A percentile compares a stretch with the other conserved stretches of the same genome.
Conservation (phyloP, 1,284 basidiomycete genomes). For the Cryptococcus depauperatus region DNA sequence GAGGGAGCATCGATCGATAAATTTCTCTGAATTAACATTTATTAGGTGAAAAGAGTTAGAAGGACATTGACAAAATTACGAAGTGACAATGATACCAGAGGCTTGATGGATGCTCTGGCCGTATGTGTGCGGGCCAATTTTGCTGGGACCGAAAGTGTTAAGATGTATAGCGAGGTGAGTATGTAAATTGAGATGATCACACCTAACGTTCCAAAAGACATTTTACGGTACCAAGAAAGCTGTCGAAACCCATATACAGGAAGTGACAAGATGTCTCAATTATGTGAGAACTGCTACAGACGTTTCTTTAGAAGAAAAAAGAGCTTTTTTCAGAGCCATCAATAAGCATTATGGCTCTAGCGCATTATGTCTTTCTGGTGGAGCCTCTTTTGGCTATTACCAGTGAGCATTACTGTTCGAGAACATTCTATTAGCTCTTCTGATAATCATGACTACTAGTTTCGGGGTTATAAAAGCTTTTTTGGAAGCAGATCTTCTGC, state of each 20-base stretch:
- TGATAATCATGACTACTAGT: slow-evolving; percentile 14
- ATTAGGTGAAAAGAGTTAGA: slow-evolving; percentile 35
- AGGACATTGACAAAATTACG: slow-evolving; percentile 33
- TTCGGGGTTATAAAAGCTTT: slow-evolving; percentile 88
- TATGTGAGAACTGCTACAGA: slow-evolving; percentile 66
- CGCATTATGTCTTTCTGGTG: slow-evolving; percentile 88
- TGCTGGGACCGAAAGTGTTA: slow-evolving; percentile 83
- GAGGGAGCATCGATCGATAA: too few species aligned
- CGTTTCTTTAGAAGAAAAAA: slow-evolving; percentile 79
- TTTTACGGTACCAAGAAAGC: slow-evolving; percentile 80
- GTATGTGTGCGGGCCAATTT: slow-evolving; percentile 90
- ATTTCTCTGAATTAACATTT: slow-evolving; percentile 16
- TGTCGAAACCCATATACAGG: slow-evolving; percentile 79
- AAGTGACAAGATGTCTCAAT: slow-evolving; percentile 64
- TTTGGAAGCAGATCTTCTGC: slow-evolving; percentile 76
- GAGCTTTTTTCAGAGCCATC: slow-evolving; percentile 78
- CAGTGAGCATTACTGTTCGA: slow-evolving; percentile 19
- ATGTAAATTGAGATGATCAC: background rate
- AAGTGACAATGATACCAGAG: slow-evolving; percentile 60
- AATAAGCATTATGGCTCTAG: slow-evolving; percentile 83
- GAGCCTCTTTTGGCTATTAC: slow-evolving; percentile 86
- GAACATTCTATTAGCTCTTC: background rate
- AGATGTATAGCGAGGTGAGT: slow-evolving; percentile 78
- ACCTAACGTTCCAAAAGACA: slow-evolving; percentile 48
- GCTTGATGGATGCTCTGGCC: slow-evolving; percentile 81